Evolutionary conservation across 805 yeast genomes (phyloP).

Genomic region (Candida silvicultrix): DNA sequence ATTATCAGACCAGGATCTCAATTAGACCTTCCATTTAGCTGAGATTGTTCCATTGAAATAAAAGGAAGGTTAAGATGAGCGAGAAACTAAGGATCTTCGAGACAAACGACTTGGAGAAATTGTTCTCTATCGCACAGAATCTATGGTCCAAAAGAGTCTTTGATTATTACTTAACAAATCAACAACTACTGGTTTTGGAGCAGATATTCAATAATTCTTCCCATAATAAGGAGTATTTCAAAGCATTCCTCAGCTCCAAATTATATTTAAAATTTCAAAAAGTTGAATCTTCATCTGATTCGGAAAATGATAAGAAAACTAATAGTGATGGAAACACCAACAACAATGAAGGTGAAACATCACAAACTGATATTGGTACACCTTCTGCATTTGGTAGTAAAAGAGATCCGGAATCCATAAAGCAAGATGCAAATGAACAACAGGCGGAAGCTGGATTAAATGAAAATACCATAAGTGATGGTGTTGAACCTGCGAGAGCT

Average conservation of each 20-base stretch:
- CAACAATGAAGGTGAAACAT: no score
- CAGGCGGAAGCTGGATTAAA: conserved; percentile 33
- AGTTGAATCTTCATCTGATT: neutral
- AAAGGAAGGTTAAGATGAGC: neutral
- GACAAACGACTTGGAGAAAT: conserved; percentile 18
- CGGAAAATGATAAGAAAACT: neutral
- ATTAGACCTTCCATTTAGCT: no score
- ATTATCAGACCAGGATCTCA: no score
- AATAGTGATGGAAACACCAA: conserved; percentile 2
- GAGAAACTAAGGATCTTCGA: conserved; percentile 19
- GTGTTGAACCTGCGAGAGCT: conserved; percentile 42
- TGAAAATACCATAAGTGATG: conserved; percentile 33
- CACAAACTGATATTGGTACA: neutral
- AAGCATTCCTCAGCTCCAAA: conserved; percentile 33
- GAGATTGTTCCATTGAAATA: no score
- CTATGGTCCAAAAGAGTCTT: conserved; percentile 31
- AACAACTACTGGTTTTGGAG: conserved; percentile 46
- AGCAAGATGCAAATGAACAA: conserved; percentile 20
- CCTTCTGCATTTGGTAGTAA: neutral
- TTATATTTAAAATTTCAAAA: conserved; percentile 19
- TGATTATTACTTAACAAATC: conserved; percentile 45
- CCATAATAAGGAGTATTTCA: conserved; percentile 29
- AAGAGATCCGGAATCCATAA: neutral
- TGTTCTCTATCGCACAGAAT: conserved; percentile 18
- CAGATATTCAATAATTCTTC: conserved; percentile 33